Percentiles rank a stretch among this genome's conserved stretches.
Evolutionary conservation across 345 rosid genomes (phyloP).

Genomic region (Odontarrhena argentea): DNA sequence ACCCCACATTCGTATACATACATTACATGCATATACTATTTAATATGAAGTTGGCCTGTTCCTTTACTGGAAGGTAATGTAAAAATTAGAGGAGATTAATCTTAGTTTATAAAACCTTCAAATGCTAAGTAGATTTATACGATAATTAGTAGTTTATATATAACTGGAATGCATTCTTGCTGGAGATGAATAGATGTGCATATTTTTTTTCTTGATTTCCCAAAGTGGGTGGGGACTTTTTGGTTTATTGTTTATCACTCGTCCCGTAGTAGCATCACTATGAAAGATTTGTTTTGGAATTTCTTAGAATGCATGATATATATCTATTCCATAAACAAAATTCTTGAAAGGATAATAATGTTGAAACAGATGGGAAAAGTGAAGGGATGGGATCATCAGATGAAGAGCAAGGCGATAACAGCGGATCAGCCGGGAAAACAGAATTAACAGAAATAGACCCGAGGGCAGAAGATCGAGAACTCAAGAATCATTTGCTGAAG

Average conservation of each 20-base stretch:
- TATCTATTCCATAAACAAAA: background rate
- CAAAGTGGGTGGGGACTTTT: constrained; percentile 34
- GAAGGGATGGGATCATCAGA: constrained; percentile 80
- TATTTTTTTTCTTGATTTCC: constrained; percentile 30
- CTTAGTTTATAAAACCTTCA: background rate
- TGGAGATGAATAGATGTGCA: constrained; percentile 23
- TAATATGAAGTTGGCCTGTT: constrained; percentile 2
- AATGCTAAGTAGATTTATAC: background rate
- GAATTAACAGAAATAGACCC: constrained; percentile 88
- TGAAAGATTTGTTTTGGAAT: background rate
- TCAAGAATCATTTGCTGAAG: constrained; percentile 85
- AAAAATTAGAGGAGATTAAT: background rate
- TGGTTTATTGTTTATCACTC: background rate
- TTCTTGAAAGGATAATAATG: background rate
- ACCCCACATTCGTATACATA: background rate
- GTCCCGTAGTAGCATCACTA: constrained; percentile 32
- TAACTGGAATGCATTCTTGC: constrained; percentile 16
- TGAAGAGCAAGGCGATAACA: constrained; percentile 36
- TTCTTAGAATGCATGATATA: too few species aligned
- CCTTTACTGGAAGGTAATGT: constrained; percentile 1
- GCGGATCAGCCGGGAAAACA: constrained; percentile 48
- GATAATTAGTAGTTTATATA: background rate
- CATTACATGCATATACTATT: constrained; percentile 10
- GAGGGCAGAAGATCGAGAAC: constrained; percentile 88
- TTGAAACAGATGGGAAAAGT: constrained; percentile 70